Conservation (phyloP, 768 basidiomycete species). For the Suillus weaverae region DNA sequence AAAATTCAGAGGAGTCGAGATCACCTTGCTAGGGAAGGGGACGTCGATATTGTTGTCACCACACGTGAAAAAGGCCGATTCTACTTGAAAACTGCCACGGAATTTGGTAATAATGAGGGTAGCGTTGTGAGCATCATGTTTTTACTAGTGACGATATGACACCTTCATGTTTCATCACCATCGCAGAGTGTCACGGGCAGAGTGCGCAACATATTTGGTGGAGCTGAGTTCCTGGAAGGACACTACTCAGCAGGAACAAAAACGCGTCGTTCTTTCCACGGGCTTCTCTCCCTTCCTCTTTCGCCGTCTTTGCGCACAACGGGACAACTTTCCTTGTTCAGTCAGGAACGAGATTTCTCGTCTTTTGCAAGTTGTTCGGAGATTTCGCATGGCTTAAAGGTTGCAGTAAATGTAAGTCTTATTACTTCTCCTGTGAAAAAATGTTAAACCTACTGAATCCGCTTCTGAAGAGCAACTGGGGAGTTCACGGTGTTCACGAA, state of each 20-base stretch:
- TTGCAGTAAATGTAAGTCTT: slow-evolving; percentile 75
- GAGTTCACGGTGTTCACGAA: slow-evolving; percentile 60
- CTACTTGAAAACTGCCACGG: slow-evolving; percentile 81
- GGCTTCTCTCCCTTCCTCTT: slow-evolving; percentile 62
- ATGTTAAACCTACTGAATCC: not conserved
- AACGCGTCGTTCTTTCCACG: slow-evolving; percentile 81
- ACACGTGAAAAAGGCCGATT: slow-evolving; percentile 75
- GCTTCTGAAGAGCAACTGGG: slow-evolving; percentile 37
- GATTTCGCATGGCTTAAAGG: slow-evolving; percentile 61
- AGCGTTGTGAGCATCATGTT: slow-evolving; percentile 66
- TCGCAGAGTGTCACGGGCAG: slow-evolving; percentile 74
- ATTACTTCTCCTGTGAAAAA: slow-evolving; percentile 35
- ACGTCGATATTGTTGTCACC: slow-evolving; percentile 80
- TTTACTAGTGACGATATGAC: not conserved
- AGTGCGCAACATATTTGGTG: slow-evolving; percentile 86
- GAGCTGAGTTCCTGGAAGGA: slow-evolving; percentile 85
- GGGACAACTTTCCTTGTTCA: slow-evolving; percentile 71
- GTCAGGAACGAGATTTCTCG: slow-evolving; percentile 78
- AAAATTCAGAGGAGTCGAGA: slow-evolving; percentile 59
- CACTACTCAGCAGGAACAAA: slow-evolving; percentile 84
- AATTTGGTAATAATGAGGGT: slow-evolving; percentile 91
- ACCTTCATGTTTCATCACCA: not conserved
- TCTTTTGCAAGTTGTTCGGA: slow-evolving; percentile 73
- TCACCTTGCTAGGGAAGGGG: slow-evolving; percentile 51
- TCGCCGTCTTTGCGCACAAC: slow-evolving; percentile 60